phyloP scores from a whole-genome alignment of 2,329 filamentous ascomycete species.

The Trichophyton verrucosum region DNA sequence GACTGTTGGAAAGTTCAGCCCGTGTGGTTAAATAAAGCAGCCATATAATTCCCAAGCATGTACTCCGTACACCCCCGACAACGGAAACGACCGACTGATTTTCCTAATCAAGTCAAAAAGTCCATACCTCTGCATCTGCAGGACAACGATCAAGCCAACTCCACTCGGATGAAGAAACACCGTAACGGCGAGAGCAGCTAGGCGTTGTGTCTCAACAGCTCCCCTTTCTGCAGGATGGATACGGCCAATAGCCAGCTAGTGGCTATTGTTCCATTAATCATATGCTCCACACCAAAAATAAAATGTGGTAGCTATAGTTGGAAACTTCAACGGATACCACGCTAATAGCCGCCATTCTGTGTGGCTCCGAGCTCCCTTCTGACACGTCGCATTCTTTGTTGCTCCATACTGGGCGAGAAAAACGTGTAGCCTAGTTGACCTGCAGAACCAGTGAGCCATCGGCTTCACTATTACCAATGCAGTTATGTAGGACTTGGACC shows the following conservation, averaged over 20 bases:
- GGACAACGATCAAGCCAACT: background rate
- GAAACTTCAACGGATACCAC: background rate
- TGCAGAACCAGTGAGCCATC: background rate
- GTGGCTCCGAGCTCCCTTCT: background rate
- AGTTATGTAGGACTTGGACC: background rate
- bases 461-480: background rate
- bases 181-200: background rate
- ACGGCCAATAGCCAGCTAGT: background rate
- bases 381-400: background rate
- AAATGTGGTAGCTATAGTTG: background rate
- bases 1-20: background rate
- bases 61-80: background rate
- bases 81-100: slow-evolving; percentile 8
- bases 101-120: slow-evolving; percentile 24
- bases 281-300: background rate
- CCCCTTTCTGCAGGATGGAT: background rate
- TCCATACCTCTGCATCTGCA: slow-evolving; percentile 14
- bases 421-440: background rate
- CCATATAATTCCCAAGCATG: background rate
- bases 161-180: background rate
- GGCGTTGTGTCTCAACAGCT: background rate
- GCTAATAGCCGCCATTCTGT: background rate
- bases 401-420: background rate
- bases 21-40: background rate
- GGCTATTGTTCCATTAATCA: background rate